Percentiles rank a stretch among this genome's conserved stretches.
Evolutionary conservation across 352 stramenopile genomes (phyloP).

Genomic region (Phytophthora kernoviae): DNA sequence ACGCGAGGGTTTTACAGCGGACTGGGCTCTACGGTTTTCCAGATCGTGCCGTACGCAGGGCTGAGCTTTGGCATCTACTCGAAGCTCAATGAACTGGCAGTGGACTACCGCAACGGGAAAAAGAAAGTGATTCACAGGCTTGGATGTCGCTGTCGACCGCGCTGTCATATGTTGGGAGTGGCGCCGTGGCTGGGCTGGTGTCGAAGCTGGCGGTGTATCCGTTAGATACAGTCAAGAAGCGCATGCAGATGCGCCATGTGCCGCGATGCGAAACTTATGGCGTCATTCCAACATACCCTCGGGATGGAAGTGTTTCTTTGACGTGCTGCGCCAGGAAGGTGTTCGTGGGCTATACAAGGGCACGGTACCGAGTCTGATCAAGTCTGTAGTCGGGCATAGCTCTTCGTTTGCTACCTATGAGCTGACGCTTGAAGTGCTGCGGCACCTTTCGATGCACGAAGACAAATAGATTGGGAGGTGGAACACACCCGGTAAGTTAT

Average conservation of each 20-base stretch:
- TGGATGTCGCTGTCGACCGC: constrained; percentile 33
- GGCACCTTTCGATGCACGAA: constrained; percentile 23
- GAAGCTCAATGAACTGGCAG: constrained; percentile 48
- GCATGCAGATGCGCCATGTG: constrained; percentile 91
- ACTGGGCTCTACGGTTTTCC: constrained; percentile 80
- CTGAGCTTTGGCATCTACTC: constrained; percentile 95
- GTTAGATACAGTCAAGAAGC: constrained; percentile 96
- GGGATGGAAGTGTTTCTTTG: constrained; percentile 59
- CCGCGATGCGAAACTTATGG: constrained; percentile 64
- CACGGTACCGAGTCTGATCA: constrained; percentile 76
- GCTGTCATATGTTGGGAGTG: constrained; percentile 74
- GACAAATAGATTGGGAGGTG: constrained; percentile 17
- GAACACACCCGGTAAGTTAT: not conserved
- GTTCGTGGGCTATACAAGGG: constrained; percentile 81
- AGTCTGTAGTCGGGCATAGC: constrained; percentile 81
- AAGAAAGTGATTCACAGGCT: constrained; percentile 3
- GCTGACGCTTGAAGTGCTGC: constrained; percentile 48
- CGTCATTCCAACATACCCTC: constrained; percentile 69
- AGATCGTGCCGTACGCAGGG: constrained; percentile 96
- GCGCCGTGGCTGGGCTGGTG: constrained; percentile 87
- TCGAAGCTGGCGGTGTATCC: constrained; percentile 95
- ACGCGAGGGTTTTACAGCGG: constrained; percentile 92
- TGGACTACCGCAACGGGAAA: constrained; percentile 22
- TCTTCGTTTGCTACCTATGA: constrained; percentile 84
- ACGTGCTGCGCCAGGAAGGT: constrained; percentile 69